These are phyloP conservation scores for Metschnikowia amazonensis DNA, from an alignment of 805 yeast species.

Conservation along the genomic window DNA sequence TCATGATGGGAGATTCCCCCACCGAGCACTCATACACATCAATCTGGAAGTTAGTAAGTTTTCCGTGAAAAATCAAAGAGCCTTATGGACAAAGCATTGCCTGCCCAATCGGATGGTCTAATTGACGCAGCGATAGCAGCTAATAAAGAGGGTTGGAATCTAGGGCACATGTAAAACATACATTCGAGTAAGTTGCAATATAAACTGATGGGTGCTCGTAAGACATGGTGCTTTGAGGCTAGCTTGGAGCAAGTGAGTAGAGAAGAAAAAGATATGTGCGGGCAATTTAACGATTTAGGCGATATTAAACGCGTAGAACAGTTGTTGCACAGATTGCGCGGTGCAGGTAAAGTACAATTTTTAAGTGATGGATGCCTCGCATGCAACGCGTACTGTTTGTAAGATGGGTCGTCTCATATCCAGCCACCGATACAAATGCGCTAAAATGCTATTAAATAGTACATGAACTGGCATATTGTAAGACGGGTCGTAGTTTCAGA, in stretches of 20 bases:
- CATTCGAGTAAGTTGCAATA: constrained; percentile 45
- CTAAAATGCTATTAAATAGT: neutral
- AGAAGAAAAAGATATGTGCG: constrained; percentile 17
- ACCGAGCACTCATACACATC: constrained; percentile 71
- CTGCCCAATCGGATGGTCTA: neutral
- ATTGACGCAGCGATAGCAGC: neutral
- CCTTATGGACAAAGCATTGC: neutral
- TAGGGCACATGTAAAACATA: constrained; percentile 23
- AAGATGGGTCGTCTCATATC: neutral
- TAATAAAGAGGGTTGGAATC: neutral
- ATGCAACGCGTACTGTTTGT: constrained; percentile 2
- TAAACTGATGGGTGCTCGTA: constrained; percentile 36
- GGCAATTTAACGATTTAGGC: constrained; percentile 20
- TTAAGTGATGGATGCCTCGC: constrained; percentile 2
- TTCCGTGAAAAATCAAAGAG: neutral
- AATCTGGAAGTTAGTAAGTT: constrained; percentile 25
- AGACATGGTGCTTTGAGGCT: constrained; percentile 22
- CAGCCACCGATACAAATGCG: neutral
- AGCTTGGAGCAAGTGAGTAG: constrained; percentile 9
- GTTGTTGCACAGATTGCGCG: constrained; percentile 12
- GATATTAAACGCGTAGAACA: constrained; percentile 15
- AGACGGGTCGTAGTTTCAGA: too few relatives aligned
- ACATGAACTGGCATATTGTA: too few relatives aligned
- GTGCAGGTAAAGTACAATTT: constrained; percentile 6
- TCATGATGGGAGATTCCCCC: constrained; percentile 76